A percentile compares a stretch with the other conserved stretches of the same genome.
These are phyloP conservation scores for Beauveria australis DNA, from an alignment of 2,329 filamentous ascomycete genomes.

Conservation along the genomic window DNA sequence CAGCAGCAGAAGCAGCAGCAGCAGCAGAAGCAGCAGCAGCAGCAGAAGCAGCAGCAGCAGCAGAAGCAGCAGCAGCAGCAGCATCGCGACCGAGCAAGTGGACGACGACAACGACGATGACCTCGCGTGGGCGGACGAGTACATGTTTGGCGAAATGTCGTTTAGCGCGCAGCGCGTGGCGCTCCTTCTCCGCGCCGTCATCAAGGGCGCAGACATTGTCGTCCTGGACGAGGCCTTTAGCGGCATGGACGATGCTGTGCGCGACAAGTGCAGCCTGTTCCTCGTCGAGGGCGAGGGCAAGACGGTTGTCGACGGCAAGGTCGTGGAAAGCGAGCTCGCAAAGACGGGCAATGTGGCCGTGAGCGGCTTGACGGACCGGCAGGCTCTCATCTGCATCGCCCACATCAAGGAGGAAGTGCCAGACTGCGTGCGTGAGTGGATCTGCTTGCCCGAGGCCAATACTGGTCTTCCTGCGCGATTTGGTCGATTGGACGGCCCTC, in stretches of 20 bases:
- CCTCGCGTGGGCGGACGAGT: slow-evolving; percentile 57
- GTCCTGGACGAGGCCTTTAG: slow-evolving; percentile 85
- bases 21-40: slow-evolving; percentile 4
- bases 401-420: slow-evolving; percentile 89
- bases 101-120: slow-evolving; percentile 21
- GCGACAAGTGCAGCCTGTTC: slow-evolving; percentile 83
- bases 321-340: slow-evolving; percentile 39
- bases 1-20: neutral
- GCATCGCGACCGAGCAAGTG: neutral
- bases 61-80: neutral
- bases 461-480: slow-evolving; percentile 52
- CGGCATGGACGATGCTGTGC: slow-evolving; percentile 70
- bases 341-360: slow-evolving; percentile 41
- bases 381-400: slow-evolving; percentile 86
- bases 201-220: slow-evolving; percentile 74
- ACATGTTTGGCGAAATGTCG: slow-evolving; percentile 63
- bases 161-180: slow-evolving; percentile 80
- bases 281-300: slow-evolving; percentile 56
- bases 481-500: slow-evolving; percentile 53
- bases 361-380: slow-evolving; percentile 55
- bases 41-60: too few relatives aligned
- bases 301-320: slow-evolving; percentile 25
- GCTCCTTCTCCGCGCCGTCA: slow-evolving; percentile 72
- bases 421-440: slow-evolving; percentile 71
- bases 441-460: slow-evolving; percentile 74